These are phyloP conservation scores for Pythium utonaiense DNA, from an alignment of 352 stramenopile genomes.

Conservation along the genomic window DNA sequence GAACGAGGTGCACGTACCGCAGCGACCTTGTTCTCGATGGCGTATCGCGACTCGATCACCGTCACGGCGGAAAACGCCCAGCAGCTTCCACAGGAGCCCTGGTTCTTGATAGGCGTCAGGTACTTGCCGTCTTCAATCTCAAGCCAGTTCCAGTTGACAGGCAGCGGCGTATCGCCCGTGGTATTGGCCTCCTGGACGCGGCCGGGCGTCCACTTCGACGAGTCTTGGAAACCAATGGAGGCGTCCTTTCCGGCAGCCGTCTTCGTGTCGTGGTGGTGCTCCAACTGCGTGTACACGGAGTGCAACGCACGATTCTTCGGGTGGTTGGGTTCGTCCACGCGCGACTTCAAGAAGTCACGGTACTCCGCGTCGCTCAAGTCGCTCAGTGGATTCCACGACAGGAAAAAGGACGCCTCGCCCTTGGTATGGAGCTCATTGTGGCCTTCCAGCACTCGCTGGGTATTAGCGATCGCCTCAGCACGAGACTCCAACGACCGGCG, in stretches of 20 bases:
- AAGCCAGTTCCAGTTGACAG: conserved; percentile 60
- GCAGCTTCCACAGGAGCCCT: conserved; percentile 90
- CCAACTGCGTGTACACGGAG: conserved; percentile 19
- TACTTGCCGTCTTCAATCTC: conserved; percentile 72
- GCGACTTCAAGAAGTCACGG: conserved; percentile 45
- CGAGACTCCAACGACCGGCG: conserved; percentile 40
- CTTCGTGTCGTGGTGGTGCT: conserved; percentile 3
- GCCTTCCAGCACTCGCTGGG: conserved; percentile 35
- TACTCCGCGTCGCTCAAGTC: conserved; percentile 71
- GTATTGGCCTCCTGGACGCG: conserved; percentile 15
- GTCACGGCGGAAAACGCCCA: conserved; percentile 90
- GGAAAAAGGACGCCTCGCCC: conserved; percentile 42
- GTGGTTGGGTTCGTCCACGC: conserved; percentile 28
- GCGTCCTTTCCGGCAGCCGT: conserved; percentile 18
- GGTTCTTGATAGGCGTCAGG: conserved; percentile 90
- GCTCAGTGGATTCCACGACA: conserved; percentile 64
- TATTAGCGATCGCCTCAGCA: conserved; percentile 40
- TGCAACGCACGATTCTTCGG: conserved; percentile 16
- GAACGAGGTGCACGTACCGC: conserved; percentile 34
- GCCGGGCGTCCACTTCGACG: conserved; percentile 8
- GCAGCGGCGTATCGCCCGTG: conserved; percentile 22
- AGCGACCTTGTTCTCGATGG: conserved; percentile 69
- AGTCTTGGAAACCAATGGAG: conserved; percentile 25
- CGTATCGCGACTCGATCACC: conserved; percentile 67
- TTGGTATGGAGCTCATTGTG: conserved; percentile 42